A percentile compares a stretch with the other conserved stretches of the same genome.
Conservation (phyloP, 2,329 filamentous ascomycete species). For the Trichoderma semiorbis region DNA sequence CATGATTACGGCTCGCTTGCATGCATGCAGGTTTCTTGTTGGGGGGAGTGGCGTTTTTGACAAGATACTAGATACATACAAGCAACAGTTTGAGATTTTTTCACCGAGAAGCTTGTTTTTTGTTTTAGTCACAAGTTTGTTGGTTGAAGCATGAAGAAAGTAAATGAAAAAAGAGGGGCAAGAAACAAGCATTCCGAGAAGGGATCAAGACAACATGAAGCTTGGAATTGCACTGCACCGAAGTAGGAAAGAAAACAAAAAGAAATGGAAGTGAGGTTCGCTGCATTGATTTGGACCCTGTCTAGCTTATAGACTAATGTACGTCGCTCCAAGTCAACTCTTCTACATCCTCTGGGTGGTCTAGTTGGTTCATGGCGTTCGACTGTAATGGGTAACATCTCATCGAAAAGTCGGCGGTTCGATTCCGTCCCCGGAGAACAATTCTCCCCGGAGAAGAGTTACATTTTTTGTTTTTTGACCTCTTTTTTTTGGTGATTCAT, state of each 20-base stretch:
- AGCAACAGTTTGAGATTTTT: background rate
- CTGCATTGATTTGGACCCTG: background rate
- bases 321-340: background rate
- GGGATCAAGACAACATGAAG: background rate
- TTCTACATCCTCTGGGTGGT: slow-evolving; percentile 26
- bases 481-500: no score
- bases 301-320: background rate
- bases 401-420: slow-evolving; percentile 30
- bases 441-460: slow-evolving; percentile 22
- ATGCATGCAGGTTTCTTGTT: background rate
- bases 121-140: background rate
- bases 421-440: slow-evolving; percentile 30
- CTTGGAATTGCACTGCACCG: background rate
- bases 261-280: no score
- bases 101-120: background rate
- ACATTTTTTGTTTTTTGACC: slow-evolving; percentile 17
- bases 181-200: background rate
- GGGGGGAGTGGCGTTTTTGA: background rate
- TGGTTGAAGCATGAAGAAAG: background rate
- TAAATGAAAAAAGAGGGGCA: background rate
- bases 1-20: background rate
- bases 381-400: slow-evolving; percentile 27
- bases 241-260: background rate
- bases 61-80: background rate
- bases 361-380: slow-evolving; percentile 32